These are phyloP conservation scores for Lecanicillium sp. DNA, from an alignment of 2,329 filamentous ascomycete species.

Conservation along the genomic window DNA sequence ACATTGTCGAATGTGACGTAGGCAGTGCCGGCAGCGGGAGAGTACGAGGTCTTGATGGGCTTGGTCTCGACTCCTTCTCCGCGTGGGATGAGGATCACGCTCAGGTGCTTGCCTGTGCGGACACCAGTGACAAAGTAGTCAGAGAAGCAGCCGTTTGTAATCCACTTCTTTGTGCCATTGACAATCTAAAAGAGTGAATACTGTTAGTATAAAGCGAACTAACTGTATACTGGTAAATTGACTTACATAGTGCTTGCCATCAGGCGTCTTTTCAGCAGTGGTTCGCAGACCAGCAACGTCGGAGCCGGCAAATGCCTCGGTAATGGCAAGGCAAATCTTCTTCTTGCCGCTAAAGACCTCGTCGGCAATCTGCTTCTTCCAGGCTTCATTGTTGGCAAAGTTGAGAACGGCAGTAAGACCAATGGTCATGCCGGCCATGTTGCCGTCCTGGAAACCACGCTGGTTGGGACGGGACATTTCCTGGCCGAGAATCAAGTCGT, in stretches of 20 bases:
- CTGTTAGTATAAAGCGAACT: too few relatives aligned
- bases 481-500: slow-evolving; percentile 69
- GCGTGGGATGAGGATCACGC: slow-evolving; percentile 66
- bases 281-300: slow-evolving; percentile 76
- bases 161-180: slow-evolving; percentile 78
- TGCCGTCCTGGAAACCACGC: slow-evolving; percentile 77
- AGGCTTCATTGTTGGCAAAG: slow-evolving; percentile 60
- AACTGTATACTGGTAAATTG: background rate
- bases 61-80: slow-evolving; percentile 69
- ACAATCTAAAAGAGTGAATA: slow-evolving; percentile 32
- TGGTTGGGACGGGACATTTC: slow-evolving; percentile 64
- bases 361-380: slow-evolving; percentile 58
- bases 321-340: slow-evolving; percentile 83
- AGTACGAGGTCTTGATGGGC: slow-evolving; percentile 75
- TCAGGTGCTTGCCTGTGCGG: slow-evolving; percentile 70
- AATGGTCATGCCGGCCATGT: slow-evolving; percentile 81
- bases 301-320: slow-evolving; percentile 74
- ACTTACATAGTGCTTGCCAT: slow-evolving; percentile 64
- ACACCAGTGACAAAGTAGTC: slow-evolving; percentile 82
- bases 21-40: slow-evolving; percentile 66
- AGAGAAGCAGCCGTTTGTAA: slow-evolving; percentile 70
- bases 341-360: slow-evolving; percentile 74
- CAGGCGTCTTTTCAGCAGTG: slow-evolving; percentile 66
- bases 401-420: slow-evolving; percentile 71
- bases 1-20: slow-evolving; percentile 81